Base-by-base conservation (phyloP, 129 eudicot species). In the Flaveria ramosissima region DNA sequence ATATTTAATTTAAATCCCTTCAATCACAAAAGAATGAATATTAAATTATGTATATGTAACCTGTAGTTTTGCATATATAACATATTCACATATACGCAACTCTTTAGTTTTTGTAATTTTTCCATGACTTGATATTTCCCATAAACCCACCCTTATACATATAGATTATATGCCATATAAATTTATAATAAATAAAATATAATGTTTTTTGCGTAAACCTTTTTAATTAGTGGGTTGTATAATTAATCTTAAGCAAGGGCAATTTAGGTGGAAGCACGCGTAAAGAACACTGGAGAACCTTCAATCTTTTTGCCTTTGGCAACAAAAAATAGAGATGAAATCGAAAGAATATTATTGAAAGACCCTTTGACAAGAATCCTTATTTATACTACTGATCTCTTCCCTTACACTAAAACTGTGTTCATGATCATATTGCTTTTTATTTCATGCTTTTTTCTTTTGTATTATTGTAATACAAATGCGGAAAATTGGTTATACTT, bases 341-440 rank as follows among this genome's bases (percentile, higher is more conserved):
- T 60, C 30, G 42, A 80, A 86, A 77, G 80, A 71, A 74, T 73
- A 85, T 65, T 36, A 55, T 72, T 73, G 75, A 75, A 77, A 61
- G 75, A 68, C 83, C 60, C 85, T 86, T 83, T 86, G 78, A 56
- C 80, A 53, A 73, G 83, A 73, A 73, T 80, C 83, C 72, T 76
- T 48, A 78, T 77, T 75, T 52, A 36, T 36, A 36, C 7, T 36
- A 70, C 71, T 55, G 66, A 72, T 68, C 76, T 27, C 76, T 55
- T 59, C 80, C 71, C 61, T 53, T 82, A 41, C 76, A 60, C 82
- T 46, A 60, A 64, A 76, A 70, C 66, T 76, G 73, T 76, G 73
- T 73, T 74, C 70, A 77, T 67, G 85, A 45, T 55, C 75, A 68
- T 72, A 46, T 67, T 56, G 72, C 73, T 67, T 77, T 80, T 51